Percentiles rank a stretch among this genome's conserved stretches.
Conservation (phyloP, 2,329 filamentous ascomycete genomes). For the Amylocarpus encephaloides region DNA sequence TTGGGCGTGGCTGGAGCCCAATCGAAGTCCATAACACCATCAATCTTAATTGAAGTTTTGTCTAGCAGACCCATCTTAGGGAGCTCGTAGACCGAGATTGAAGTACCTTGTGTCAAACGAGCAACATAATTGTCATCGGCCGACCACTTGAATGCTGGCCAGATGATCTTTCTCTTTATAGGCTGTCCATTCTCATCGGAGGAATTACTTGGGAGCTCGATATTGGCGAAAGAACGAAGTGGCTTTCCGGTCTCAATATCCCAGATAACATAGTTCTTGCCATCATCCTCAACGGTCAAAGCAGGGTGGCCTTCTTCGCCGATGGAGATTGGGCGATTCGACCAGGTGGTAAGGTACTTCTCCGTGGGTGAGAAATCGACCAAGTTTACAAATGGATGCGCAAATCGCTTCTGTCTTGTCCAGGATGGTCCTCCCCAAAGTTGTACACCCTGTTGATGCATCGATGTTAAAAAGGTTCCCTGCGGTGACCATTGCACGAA, state of each 20-base stretch:
- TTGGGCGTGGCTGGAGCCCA: constrained; percentile 83
- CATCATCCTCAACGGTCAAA: constrained; percentile 87
- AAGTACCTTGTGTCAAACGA: constrained; percentile 77
- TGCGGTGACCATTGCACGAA: constrained; percentile 98
- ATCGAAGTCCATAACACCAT: constrained; percentile 95
- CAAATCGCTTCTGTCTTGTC: constrained; percentile 86
- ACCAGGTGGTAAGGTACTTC: constrained; percentile 95
- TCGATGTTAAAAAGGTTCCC: constrained; percentile 88
- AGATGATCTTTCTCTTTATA: constrained; percentile 87
- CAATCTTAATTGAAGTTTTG: constrained; percentile 91
- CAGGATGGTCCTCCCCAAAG: constrained; percentile 91
- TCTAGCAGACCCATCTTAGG: constrained; percentile 85
- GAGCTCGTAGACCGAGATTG: constrained; percentile 86
- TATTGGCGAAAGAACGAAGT: constrained; percentile 85
- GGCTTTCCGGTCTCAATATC: constrained; percentile 86
- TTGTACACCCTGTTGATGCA: constrained; percentile 93
- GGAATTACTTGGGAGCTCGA: constrained; percentile 65
- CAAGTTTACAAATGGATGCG: constrained; percentile 91
- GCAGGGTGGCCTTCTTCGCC: constrained; percentile 79
- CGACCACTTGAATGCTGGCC: constrained; percentile 99
- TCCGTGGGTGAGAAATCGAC: constrained; percentile 93
- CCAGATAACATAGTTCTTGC: constrained; percentile 99
- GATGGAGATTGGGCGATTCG: constrained; percentile 84
- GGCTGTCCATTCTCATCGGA: constrained; percentile 56
- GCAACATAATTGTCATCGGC: constrained; percentile 96